Percentiles rank a stretch among this genome's conserved stretches.
These are phyloP conservation scores for Lepidium aucheri DNA, from an alignment of 345 rosid genomes.

Conservation along the genomic window DNA sequence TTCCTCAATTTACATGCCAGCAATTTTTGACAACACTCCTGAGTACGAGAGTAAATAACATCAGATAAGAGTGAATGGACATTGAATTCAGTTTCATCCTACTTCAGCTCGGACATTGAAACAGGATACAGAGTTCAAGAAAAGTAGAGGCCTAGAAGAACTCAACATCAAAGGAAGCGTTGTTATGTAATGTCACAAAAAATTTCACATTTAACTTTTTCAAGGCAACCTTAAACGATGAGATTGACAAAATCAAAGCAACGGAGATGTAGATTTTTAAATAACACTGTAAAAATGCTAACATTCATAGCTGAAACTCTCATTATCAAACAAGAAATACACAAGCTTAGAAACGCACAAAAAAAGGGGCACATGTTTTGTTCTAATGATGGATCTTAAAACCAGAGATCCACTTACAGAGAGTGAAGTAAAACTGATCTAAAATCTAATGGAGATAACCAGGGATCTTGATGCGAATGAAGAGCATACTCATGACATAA, in stretches of 20 bases:
- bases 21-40: too few relatives aligned
- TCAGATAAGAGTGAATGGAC: too few relatives aligned
- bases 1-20: too few relatives aligned
- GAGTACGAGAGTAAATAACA: too few relatives aligned
- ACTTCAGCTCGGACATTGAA: too few relatives aligned
- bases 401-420: slow-evolving; percentile 11
- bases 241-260: neutral
- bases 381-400: neutral
- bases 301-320: neutral
- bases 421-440: neutral
- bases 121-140: neutral
- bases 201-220: neutral
- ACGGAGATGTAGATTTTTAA: neutral
- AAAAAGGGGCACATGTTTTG: neutral
- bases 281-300: neutral
- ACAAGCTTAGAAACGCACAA: neutral
- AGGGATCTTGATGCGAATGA: slow-evolving; percentile 96
- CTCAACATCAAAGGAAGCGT: neutral
- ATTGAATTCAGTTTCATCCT: too few relatives aligned
- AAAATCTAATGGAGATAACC: slow-evolving; percentile 49
- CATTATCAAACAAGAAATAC: slow-evolving; percentile 13
- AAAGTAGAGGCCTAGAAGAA: neutral
- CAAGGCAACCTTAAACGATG: neutral
- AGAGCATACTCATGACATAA: slow-evolving; percentile 91
- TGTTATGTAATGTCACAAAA: neutral